Evolutionary conservation across 768 basidiomycete species (phyloP), one percentile per base, ranked within the genome.

Genomic region (Hemileccinum impolitum): DNA sequence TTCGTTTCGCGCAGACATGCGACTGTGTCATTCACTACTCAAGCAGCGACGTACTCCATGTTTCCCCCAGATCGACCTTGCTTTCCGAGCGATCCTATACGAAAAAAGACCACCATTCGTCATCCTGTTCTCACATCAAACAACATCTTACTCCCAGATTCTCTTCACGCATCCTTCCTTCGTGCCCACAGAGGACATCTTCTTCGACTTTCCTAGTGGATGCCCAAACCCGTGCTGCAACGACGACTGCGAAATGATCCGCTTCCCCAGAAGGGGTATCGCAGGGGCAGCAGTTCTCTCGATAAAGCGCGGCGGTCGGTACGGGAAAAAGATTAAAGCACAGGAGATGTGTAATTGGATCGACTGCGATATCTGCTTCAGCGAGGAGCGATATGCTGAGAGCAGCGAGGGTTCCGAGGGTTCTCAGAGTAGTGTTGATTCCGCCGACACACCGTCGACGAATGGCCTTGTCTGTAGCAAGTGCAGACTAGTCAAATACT

Each of bases 271-370:
- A 48, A 71, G 75, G 48, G 86, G 87, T 2, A 58, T 78, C 18
- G 80, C 82, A 48, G 73, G 71, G 3, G 86, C 87, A 6, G 76
- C 76, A 4, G 72, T 88, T 36, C 73, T 89, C 31, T 74, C 82
- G 36, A 74, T 86, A 59, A 81, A 79, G 55, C 74, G 78, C n/a
- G 78, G 80, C 42, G 73, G 74, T 46, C 74, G 70, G 55, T 73
- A 55, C 43, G 75, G 75, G 42, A 79, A 72, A 56, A 74, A 73
- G 43, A 66, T 83, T 11, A 78, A 75, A 55, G 60, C 73, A 28
- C 74, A 72, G 53, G 79, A 84, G 63, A 87, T 89, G 84, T 89
- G 87, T 67, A 89, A 89, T 58, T 89, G 87, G 87, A 83, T 87
- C 46, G 85, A 87, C 56, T 89, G 87, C 59, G 72, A 79, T 52